Evolutionary conservation across 805 yeast species (phyloP), one percentile per base, ranked within the genome.

Genomic region (Sugiyamaella chiloensis): DNA sequence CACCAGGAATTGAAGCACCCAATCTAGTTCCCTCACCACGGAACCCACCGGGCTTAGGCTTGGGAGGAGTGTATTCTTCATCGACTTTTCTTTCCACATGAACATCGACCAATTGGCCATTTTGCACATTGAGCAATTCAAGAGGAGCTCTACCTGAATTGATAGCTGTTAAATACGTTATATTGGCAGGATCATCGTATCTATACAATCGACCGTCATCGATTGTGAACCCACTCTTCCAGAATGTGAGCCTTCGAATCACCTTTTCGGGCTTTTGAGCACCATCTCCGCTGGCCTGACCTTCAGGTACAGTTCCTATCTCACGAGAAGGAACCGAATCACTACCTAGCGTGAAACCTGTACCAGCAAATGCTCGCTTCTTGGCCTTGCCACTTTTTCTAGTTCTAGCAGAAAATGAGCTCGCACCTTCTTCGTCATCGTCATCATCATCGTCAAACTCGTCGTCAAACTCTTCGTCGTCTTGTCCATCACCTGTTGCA

Each of bases 181-280:
- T 82, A 63, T 91, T 93, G n/a, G 77, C 80, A 4, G 96, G 96
- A 64, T 93, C 98, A 60, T 91, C 96, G 64, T 89, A 93, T 50
- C 93, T 74, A 64, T 78, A 83, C 47, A 93, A 74, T 20, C 79
- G 79, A 2, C 98, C 98, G 42, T 90, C 96, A 26, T 93, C 98
- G 21, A 93, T 89, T 53, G 88, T 87, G 68, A 93, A 93, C 1
- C 99, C 99, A 60, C 93, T 91, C 57, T 81, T 84, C 99, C 99
- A 93, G 64, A 93, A 91, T 0, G 95, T 87, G 52, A 93, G 84
- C 36, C 85, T 85, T 60, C 98, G 77, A 14, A 76, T 74, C 4
- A 84, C 96, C 50, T 79, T 81, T 32, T 68, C 72, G 2, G 59
- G 36, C n/a, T n/a, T n/a, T 9, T 30, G 58, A 8, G 59, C 51